Conservation (phyloP, 352 stramenopile species). For the Elongisporangium prolatum region DNA sequence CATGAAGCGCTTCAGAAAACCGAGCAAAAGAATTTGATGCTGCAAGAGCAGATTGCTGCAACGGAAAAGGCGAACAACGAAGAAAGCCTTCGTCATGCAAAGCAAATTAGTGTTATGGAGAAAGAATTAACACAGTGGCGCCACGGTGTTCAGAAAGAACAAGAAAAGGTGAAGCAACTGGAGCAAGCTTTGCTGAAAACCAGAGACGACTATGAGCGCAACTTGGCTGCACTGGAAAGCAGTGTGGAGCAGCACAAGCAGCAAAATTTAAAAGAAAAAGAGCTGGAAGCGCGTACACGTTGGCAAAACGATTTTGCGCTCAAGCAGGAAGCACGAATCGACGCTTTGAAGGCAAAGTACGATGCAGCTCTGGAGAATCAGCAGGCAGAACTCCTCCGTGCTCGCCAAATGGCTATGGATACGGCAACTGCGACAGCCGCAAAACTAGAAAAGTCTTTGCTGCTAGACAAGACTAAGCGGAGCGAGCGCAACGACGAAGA, state of each 20-base stretch:
- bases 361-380: slow-evolving; percentile 57
- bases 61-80: slow-evolving; percentile 34
- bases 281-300: slow-evolving; percentile 46
- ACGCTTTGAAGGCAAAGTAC: slow-evolving; percentile 67
- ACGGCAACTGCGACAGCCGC: slow-evolving; percentile 35
- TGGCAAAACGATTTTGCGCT: slow-evolving; percentile 72
- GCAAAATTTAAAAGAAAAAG: slow-evolving; percentile 46
- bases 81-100: slow-evolving; percentile 34
- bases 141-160: slow-evolving; percentile 42
- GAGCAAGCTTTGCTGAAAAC: slow-evolving; percentile 25
- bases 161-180: slow-evolving; percentile 23
- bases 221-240: slow-evolving; percentile 42
- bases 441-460: slow-evolving; percentile 35
- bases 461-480: slow-evolving; percentile 4
- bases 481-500: slow-evolving; percentile 35
- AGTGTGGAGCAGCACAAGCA: slow-evolving; percentile 39
- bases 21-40: slow-evolving; percentile 36
- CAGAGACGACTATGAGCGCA: slow-evolving; percentile 46
- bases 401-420: slow-evolving; percentile 44
- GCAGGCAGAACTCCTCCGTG: slow-evolving; percentile 42
- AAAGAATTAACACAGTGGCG: slow-evolving; percentile 50
- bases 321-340: slow-evolving; percentile 65
- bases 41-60: slow-evolving; percentile 30
- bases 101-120: slow-evolving; percentile 34
- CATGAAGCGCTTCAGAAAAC: slow-evolving; percentile 46